Base-by-base conservation (phyloP, 2,329 filamentous ascomycete species). In the Teratosphaeria pseudoeucalypti region DNA sequence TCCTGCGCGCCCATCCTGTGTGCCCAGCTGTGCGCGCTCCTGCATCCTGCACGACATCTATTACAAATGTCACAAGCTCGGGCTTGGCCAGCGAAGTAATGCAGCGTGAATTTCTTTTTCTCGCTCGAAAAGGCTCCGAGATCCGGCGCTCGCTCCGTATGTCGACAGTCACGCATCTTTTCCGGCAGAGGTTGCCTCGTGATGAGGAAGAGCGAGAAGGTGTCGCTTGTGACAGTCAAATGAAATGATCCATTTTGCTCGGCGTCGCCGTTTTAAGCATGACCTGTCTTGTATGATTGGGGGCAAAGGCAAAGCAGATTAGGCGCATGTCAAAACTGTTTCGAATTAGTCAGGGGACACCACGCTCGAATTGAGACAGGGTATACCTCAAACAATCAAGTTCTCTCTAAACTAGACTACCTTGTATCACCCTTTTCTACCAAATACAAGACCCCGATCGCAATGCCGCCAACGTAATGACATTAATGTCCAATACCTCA, bases 401-500 rank as follows among this genome's bases (percentile, higher is more conserved):
- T 32, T 32, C 7, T 7, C 9, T 34, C 32, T 54, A n/a, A 29
- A 32, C 19, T 54, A 10, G 14, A 54, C 52, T n/a, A 32, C 16
- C 23, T 19, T 32, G 29, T 32, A 32, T 32, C 29, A 32, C 29
- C 29, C 5, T 32, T 43, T 43, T n/a, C 12, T 56, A 56, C 37
- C 12, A 39, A 43, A 7, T 27, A 56, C 37, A 34, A 39, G 3
- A 14, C n/a, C 14, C 27, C 16, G 5, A 56, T 5, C 26, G 74
- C 76, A 57, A 7, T 39, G 32, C 12, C 16, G 37, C 54, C 59
- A 19, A 58, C 55, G 56, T 52, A n/a, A 53, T 60, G 56, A 52
- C 52, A 58, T 58, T 34, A 55, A 27, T 49, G 47, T 26, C 54
- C 4, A 57, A 23, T 6, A 49, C 6, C 6, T 26, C 26, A 49